Percentiles rank a stretch among this genome's conserved stretches.
phyloP scores from a whole-genome alignment of 2,329 filamentous ascomycete genomes.

The Fusarium beomiforme region DNA sequence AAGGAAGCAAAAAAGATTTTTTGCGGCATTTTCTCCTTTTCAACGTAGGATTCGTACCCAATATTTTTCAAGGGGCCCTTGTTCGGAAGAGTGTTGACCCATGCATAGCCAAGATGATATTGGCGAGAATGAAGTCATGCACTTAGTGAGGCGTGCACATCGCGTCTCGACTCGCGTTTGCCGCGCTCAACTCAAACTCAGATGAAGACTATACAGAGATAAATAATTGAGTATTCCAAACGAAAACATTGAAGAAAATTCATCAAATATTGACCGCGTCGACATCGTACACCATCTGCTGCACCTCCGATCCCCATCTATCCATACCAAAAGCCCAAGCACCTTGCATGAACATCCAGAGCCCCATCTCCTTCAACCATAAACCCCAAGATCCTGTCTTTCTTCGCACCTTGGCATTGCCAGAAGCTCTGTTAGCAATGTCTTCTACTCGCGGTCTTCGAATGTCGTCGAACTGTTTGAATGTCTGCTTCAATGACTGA shows the following conservation, averaged over 20 bases:
- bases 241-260: too few species aligned
- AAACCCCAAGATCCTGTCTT: background rate
- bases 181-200: too few species aligned
- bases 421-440: background rate
- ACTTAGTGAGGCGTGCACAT: background rate
- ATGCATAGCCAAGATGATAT: background rate
- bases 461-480: background rate
- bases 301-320: background rate
- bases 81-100: constrained; percentile 11
- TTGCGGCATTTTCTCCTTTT: constrained; percentile 4
- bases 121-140: background rate
- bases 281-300: constrained; percentile 6
- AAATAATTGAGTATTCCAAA: too few species aligned
- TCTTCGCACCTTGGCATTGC: background rate
- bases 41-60: background rate
- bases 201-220: too few species aligned
- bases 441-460: background rate
- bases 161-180: background rate
- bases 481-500: background rate
- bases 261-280: background rate
- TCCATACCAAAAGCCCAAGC: background rate
- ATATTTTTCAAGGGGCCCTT: background rate
- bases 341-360: background rate
- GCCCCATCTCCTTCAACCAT: background rate
- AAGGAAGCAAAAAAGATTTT: background rate